phyloP scores from a whole-genome alignment of 768 basidiomycete species.

The Gyrodon lividus region DNA sequence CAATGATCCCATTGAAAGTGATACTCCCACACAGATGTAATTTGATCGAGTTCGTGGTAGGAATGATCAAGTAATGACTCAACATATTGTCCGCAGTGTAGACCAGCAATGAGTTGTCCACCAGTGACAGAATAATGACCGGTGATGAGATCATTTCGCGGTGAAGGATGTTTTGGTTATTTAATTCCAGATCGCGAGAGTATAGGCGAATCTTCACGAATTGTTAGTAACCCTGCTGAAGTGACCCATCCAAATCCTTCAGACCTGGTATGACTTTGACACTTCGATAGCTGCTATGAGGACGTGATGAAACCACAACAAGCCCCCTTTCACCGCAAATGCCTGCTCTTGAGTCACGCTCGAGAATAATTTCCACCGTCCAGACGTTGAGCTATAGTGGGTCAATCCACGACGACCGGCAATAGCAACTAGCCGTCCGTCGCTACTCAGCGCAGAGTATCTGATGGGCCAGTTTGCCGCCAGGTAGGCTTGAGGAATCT shows the following conservation, averaged over 20 bases:
- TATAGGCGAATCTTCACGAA: conserved; percentile 79
- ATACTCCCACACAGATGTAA: conserved; percentile 93
- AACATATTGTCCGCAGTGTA: conserved; percentile 95
- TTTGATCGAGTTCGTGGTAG: conserved; percentile 78
- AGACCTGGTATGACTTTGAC: conserved; percentile 72
- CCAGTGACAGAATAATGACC: conserved; percentile 83
- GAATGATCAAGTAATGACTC: conserved; percentile 87
- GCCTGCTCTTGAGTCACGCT: conserved; percentile 82
- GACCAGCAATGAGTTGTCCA: conserved; percentile 92
- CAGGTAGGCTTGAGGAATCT: conserved; percentile 90
- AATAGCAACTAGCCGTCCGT: conserved; percentile 89
- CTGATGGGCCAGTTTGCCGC: conserved; percentile 92
- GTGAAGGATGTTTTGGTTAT: conserved; percentile 79
- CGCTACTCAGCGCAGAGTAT: conserved; percentile 86
- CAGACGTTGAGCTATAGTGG: conserved; percentile 92
- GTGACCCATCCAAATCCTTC: conserved; percentile 14
- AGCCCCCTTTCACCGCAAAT: conserved; percentile 84
- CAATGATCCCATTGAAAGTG: conserved; percentile 87
- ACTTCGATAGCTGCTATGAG: conserved; percentile 88
- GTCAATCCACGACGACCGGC: conserved; percentile 89
- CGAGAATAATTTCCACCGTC: conserved; percentile 90
- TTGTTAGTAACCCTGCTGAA: background rate
- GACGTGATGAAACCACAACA: conserved; percentile 97
- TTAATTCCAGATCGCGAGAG: conserved; percentile 87
- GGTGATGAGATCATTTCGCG: conserved; percentile 74